Evolutionary conservation across 176 grass and related monocot genomes (phyloP).

Genomic region (Triticum urartu): DNA sequence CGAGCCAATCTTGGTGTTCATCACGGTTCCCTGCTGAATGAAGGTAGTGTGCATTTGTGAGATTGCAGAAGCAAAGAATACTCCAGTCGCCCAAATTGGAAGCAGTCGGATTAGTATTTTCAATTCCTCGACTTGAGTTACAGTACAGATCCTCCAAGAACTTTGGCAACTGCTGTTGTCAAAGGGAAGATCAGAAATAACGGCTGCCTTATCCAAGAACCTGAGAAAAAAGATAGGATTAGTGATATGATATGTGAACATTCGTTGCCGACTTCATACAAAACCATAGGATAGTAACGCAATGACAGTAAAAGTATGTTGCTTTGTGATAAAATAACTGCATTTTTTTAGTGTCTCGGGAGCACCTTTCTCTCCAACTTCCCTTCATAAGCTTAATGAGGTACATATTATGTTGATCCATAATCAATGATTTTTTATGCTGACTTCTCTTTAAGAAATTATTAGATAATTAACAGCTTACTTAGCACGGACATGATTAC

Average conservation of each 20-base stretch:
- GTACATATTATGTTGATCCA: neutral
- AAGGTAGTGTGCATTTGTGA: slow-evolving; percentile 87
- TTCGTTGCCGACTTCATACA: neutral
- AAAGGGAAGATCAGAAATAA: slow-evolving; percentile 52
- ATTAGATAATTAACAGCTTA: neutral
- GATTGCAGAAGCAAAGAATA: slow-evolving; percentile 51
- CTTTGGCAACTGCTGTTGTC: slow-evolving; percentile 16
- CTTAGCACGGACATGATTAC: neutral
- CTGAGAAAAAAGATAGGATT: slow-evolving; percentile 35
- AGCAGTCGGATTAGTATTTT: slow-evolving; percentile 77
- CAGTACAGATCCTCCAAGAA: slow-evolving; percentile 52
- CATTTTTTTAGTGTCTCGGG: neutral
- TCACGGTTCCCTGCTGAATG: slow-evolving; percentile 80
- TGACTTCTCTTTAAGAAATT: neutral
- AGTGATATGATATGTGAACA: neutral
- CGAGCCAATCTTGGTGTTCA: slow-evolving; percentile 59
- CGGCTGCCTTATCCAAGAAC: slow-evolving; percentile 78
- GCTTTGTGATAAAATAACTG: neutral
- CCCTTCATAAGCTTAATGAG: slow-evolving; percentile 10
- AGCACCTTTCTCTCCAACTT: neutral
- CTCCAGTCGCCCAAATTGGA: slow-evolving; percentile 73
- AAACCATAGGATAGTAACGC: slow-evolving; percentile 4
- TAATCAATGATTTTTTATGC: neutral
- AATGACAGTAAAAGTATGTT: neutral
- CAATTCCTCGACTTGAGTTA: slow-evolving; percentile 81